phyloP scores from a whole-genome alignment of 2,329 filamentous ascomycete species.

The Ramularia endophylla region DNA sequence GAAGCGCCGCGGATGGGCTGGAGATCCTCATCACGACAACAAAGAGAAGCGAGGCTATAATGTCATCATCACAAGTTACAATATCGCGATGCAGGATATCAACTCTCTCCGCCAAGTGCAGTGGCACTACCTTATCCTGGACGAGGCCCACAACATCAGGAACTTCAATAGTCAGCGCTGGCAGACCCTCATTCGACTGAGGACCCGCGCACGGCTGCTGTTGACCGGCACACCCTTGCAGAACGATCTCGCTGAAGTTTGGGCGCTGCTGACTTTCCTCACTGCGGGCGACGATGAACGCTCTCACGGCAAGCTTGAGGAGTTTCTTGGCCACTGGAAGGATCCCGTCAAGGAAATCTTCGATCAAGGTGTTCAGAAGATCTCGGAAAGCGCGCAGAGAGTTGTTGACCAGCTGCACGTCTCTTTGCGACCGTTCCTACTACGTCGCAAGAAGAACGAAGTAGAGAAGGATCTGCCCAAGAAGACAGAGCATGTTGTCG shows the following conservation, averaged over 20 bases:
- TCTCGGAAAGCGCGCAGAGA: slow-evolving; percentile 88
- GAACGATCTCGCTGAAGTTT: slow-evolving; percentile 93
- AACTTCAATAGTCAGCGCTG: slow-evolving; percentile 98
- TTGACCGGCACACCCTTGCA: slow-evolving; percentile 93
- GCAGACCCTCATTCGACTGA: slow-evolving; percentile 92
- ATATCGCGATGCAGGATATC: slow-evolving; percentile 89
- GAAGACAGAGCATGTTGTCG: slow-evolving; percentile 96
- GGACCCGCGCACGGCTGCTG: slow-evolving; percentile 78
- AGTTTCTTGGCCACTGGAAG: slow-evolving; percentile 95
- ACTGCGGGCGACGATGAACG: slow-evolving; percentile 85
- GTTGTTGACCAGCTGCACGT: slow-evolving; percentile 93
- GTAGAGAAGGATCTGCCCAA: slow-evolving; percentile 99
- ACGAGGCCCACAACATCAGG: slow-evolving; percentile 99
- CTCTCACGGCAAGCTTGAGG: slow-evolving; percentile 79
- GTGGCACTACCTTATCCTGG: slow-evolving; percentile 98
- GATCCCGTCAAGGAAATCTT: slow-evolving; percentile 94
- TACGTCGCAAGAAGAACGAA: slow-evolving; percentile 87
- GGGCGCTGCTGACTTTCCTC: slow-evolving; percentile 94
- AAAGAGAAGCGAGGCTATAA: slow-evolving; percentile 97
- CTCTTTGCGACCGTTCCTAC: slow-evolving; percentile 82
- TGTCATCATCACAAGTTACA: slow-evolving; percentile 95
- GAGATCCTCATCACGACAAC: slow-evolving; percentile 57
- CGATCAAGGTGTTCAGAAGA: slow-evolving; percentile 85
- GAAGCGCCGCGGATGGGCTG: slow-evolving; percentile 89
- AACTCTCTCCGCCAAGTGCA: slow-evolving; percentile 85